phyloP scores from a whole-genome alignment of 176 grass and related monocot species.

The Musa beccarii region DNA sequence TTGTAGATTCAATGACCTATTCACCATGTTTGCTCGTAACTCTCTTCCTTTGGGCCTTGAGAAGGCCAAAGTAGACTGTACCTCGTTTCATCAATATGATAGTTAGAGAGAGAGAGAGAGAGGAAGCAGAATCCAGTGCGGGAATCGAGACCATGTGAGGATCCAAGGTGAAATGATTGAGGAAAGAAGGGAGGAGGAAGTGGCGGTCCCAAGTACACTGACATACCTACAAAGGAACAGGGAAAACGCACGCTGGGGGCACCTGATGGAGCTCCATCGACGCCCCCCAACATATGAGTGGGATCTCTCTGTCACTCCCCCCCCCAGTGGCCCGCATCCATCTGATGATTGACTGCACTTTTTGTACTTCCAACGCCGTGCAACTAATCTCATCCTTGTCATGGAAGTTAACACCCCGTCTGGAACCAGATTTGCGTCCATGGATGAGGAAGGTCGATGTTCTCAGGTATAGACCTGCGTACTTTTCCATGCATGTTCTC shows the following conservation, averaged over 20 bases:
- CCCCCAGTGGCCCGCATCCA: too few relatives aligned
- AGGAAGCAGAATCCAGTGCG: neutral
- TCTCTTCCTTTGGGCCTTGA: too few relatives aligned
- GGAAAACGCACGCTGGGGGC: neutral
- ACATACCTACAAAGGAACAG: neutral
- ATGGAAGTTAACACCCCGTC: too few relatives aligned
- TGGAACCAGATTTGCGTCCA: too few relatives aligned
- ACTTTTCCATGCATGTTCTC: too few relatives aligned
- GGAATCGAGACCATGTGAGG: neutral
- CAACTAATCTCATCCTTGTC: too few relatives aligned
- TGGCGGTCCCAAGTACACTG: slow-evolving; percentile 6
- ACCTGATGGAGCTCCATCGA: neutral
- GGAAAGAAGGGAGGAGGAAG: neutral
- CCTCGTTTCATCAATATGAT: too few relatives aligned
- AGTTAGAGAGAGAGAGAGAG: neutral
- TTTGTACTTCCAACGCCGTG: neutral
- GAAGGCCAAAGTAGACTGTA: too few relatives aligned
- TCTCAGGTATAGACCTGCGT: too few relatives aligned
- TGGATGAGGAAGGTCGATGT: too few relatives aligned
- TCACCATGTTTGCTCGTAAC: too few relatives aligned
- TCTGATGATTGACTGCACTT: neutral
- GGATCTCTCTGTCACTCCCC: neutral
- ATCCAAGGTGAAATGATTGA: neutral
- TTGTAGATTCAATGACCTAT: too few relatives aligned
- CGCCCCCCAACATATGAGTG: neutral